Conservation (phyloP, 495 filamentous ascomycete genomes). For the Aspergillus mulundensis region DNA sequence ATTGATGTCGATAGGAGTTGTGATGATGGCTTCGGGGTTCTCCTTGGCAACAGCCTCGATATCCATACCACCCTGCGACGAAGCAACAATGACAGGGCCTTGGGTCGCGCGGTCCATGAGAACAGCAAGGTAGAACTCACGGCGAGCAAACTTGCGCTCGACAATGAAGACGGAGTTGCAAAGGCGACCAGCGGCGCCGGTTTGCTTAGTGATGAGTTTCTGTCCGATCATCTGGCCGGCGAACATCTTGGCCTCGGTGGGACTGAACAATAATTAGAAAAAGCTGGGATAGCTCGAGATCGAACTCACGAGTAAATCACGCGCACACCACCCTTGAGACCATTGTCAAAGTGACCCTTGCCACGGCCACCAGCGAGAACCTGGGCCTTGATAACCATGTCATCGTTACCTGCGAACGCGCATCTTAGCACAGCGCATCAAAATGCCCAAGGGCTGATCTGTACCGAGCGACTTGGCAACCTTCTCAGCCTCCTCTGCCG, state of each 20-base stretch:
- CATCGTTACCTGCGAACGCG: constrained; percentile 63
- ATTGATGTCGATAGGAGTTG: constrained; percentile 90
- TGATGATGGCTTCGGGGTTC: constrained; percentile 90
- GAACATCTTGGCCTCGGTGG: constrained; percentile 91
- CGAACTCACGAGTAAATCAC: constrained; percentile 89
- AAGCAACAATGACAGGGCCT: constrained; percentile 91
- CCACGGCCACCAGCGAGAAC: constrained; percentile 95
- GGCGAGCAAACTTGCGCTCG: constrained; percentile 98
- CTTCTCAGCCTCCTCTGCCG: constrained; percentile 81
- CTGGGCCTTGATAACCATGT: constrained; percentile 99
- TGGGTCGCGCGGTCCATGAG: constrained; percentile 95
- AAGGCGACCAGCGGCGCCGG: constrained; percentile 81
- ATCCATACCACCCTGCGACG: constrained; percentile 97
- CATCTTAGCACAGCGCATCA: constrained; percentile 24
- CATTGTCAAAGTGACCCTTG: constrained; percentile 96
- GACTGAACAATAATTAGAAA: constrained; percentile 33
- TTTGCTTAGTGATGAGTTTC: constrained; percentile 99
- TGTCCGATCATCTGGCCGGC: constrained; percentile 99
- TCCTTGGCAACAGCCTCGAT: constrained; percentile 98
- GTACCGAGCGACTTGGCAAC: constrained; percentile 83
- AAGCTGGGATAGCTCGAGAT: background rate
- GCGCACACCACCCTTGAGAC: constrained; percentile 95
- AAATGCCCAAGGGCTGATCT: constrained; percentile 14
- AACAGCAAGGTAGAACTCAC: constrained; percentile 97
- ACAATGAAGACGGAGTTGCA: constrained; percentile 98